Conservation (phyloP, 352 stramenopile species). For the Lagenidium giganteum region DNA sequence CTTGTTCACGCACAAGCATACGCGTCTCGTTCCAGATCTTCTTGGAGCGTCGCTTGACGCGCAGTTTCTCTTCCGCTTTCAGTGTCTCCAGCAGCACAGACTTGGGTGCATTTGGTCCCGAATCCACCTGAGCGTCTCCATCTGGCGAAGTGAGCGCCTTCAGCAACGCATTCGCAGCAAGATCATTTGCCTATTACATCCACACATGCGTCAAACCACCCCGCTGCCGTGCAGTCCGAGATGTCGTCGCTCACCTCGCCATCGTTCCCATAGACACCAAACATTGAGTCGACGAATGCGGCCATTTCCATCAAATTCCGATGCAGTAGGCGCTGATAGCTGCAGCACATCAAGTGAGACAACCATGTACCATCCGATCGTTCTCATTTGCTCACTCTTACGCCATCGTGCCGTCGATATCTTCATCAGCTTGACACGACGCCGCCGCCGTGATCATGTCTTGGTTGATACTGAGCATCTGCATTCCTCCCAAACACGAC, state of each 20-base stretch:
- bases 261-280: conserved; percentile 59
- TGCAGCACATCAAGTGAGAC: conserved; percentile 9
- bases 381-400: conserved; percentile 18
- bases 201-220: too few relatives aligned
- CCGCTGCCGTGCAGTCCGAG: neutral
- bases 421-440: conserved; percentile 52
- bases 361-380: neutral
- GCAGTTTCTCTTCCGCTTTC: conserved; percentile 42
- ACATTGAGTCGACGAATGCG: conserved; percentile 72
- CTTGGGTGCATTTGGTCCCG: too few relatives aligned
- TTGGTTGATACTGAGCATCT: conserved; percentile 77
- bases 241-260: neutral
- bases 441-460: conserved; percentile 58
- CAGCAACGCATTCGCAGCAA: too few relatives aligned
- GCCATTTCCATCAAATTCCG: conserved; percentile 79
- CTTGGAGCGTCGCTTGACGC: conserved; percentile 47
- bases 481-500: neutral
- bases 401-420: conserved; percentile 45
- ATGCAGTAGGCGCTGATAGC: conserved; percentile 70
- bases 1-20: conserved; percentile 51
- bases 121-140: too few relatives aligned
- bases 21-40: conserved; percentile 57
- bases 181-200: too few relatives aligned
- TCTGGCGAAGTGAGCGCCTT: too few relatives aligned
- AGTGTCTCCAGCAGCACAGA: conserved; percentile 42